Percentiles rank a stretch among this genome's conserved stretches.
Evolutionary conservation across 345 rosid species (phyloP).

Genomic region (Erodium maritimum): DNA sequence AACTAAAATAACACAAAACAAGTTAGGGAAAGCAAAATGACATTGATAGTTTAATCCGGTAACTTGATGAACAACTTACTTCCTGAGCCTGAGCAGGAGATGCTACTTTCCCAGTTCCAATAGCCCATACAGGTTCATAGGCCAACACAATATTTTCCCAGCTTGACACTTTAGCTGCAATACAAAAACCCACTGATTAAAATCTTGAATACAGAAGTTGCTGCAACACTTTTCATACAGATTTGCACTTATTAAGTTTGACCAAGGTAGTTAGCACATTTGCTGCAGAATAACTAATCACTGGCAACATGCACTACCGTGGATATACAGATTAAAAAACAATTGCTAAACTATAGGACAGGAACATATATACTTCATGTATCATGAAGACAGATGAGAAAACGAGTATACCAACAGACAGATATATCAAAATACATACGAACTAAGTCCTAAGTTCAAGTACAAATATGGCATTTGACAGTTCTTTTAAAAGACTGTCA

Average conservation of each 20-base stretch:
- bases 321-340: no score
- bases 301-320: background rate
- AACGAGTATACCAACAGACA: background rate
- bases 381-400: background rate
- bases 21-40: background rate
- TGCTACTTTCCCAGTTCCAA: constrained; percentile 91
- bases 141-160: constrained; percentile 79
- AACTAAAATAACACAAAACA: background rate
- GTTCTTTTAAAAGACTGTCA: background rate
- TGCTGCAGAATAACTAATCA: background rate
- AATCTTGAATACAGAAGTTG: background rate
- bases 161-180: constrained; percentile 41
- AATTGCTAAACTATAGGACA: background rate
- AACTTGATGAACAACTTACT: constrained; percentile 25
- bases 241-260: background rate
- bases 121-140: constrained; percentile 94
- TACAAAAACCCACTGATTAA: background rate
- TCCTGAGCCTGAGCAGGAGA: constrained; percentile 91
- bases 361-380: background rate
- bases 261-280: no score
- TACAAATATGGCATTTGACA: background rate
- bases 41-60: no score
- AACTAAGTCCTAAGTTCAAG: background rate
- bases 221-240: constrained; percentile 22
- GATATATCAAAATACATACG: no score